A percentile compares a stretch with the other conserved stretches of the same genome.
Conservation (phyloP, 192 early-diverging fungal species). For the Backusella circina region DNA sequence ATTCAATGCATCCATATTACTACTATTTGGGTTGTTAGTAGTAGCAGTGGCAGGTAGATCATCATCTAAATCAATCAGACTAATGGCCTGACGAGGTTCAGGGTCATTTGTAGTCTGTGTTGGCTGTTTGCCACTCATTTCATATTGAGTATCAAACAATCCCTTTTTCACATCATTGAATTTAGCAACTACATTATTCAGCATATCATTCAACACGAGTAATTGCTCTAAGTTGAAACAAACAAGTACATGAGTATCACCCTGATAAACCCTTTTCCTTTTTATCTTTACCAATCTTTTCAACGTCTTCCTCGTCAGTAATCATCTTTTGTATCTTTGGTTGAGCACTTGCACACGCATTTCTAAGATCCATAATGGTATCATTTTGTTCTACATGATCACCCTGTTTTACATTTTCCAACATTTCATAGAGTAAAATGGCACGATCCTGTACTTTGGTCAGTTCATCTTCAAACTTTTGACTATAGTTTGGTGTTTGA, state of each 20-base stretch:
- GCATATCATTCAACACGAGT: conserved; percentile 69
- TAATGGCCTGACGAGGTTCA: conserved; percentile 32
- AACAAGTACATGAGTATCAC: neutral
- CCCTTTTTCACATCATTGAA: conserved; percentile 57
- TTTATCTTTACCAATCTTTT: conserved; percentile 61
- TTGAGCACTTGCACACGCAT: conserved; percentile 65
- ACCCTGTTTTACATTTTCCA: conserved; percentile 63
- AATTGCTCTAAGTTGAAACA: conserved; percentile 54
- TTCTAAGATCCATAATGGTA: conserved; percentile 55
- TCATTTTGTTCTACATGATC: conserved; percentile 46
- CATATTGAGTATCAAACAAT: conserved; percentile 37
- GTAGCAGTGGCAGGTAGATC: conserved; percentile 6
- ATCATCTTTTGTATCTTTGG: conserved; percentile 73
- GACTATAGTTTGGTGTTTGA: conserved; percentile 81
- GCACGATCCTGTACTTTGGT: conserved; percentile 77
- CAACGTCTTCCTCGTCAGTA: conserved; percentile 66
- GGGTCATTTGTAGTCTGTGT: conserved; percentile 5
- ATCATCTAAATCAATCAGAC: conserved; percentile 46
- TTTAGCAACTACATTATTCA: conserved; percentile 75
- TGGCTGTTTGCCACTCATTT: conserved; percentile 18
- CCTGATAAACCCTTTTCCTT: neutral
- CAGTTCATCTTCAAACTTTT: conserved; percentile 80
- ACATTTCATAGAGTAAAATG: conserved; percentile 75
- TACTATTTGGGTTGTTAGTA: neutral
- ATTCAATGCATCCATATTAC: conserved; percentile 17